A percentile compares a stretch with the other conserved stretches of the same genome.
These are phyloP conservation scores for Chytriomyces hyalinus DNA, from an alignment of 192 early-diverging fungal species.

Conservation along the genomic window DNA sequence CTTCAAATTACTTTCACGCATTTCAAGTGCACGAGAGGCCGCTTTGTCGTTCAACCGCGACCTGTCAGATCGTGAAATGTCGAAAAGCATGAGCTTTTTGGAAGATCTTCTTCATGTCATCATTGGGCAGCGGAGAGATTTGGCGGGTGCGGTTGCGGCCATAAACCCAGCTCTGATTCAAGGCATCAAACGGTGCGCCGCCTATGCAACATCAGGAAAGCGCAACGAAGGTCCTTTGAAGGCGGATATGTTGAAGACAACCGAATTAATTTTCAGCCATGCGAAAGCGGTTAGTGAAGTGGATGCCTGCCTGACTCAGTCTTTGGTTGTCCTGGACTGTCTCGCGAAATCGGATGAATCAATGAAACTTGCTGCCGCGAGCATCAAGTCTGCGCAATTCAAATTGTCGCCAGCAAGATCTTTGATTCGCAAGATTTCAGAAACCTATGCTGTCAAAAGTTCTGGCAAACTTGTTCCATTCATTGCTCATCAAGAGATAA, in stretches of 20 bases:
- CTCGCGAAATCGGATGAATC: conserved; percentile 1
- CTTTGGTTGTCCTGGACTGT: conserved; percentile 29
- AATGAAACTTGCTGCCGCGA: background rate
- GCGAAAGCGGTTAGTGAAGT: conserved; percentile 18
- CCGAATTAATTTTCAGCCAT: background rate
- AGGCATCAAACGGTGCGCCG: background rate
- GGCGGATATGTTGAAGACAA: background rate
- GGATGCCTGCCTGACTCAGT: conserved; percentile 19
- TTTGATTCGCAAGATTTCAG: no score
- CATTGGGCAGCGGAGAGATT: conserved; percentile 59
- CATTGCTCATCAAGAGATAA: conserved; percentile 4
- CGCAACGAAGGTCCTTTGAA: background rate
- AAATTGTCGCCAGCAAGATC: background rate
- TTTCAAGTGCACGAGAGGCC: conserved; percentile 62
- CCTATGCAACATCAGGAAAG: background rate
- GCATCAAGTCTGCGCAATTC: conserved; percentile 8
- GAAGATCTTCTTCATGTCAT: conserved; percentile 71
- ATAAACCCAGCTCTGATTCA: background rate
- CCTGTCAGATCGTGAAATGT: conserved; percentile 68
- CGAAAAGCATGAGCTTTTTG: conserved; percentile 64
- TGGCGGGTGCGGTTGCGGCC: conserved; percentile 34
- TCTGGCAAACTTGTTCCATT: conserved; percentile 14
- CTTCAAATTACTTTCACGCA: conserved; percentile 67
- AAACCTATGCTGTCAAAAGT: background rate
- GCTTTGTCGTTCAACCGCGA: conserved; percentile 58